A percentile compares a stretch with the other conserved stretches of the same genome.
Evolutionary conservation across 2,329 filamentous ascomycete genomes (phyloP).

Genomic region (Ophiognomonia clavigignenti-juglandacearum): DNA sequence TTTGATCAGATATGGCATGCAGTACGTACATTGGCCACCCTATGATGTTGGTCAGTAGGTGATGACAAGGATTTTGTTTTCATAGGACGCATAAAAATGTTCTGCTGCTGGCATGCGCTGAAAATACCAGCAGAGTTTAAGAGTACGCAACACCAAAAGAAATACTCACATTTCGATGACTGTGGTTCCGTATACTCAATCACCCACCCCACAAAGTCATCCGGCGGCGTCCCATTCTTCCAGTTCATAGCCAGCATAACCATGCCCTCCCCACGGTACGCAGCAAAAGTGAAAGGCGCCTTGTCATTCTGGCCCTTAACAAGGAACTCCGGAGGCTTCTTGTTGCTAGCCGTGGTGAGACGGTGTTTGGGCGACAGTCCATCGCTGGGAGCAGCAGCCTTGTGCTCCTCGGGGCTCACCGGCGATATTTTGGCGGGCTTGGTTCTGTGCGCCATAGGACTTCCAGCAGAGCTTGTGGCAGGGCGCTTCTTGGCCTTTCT

Average conservation of each 20-base stretch:
- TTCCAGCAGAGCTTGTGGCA: conserved; percentile 10
- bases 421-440: conserved; percentile 7
- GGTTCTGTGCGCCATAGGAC: conserved; percentile 7
- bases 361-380: conserved; percentile 6
- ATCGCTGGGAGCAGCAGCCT: too few species aligned
- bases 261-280: conserved; percentile 19
- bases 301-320: conserved; percentile 16
- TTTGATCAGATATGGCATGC: too few species aligned
- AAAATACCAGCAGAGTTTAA: too few species aligned
- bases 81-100: too few species aligned
- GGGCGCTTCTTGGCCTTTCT: conserved; percentile 10
- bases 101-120: too few species aligned
- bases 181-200: conserved; percentile 19
- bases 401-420: conserved; percentile 5
- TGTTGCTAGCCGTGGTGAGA: conserved; percentile 16
- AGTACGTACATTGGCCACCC: too few species aligned
- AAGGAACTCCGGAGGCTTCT: conserved; percentile 16
- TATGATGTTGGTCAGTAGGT: too few species aligned
- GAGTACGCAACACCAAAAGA: neutral
- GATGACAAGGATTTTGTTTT: too few species aligned
- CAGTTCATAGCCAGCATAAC: conserved; percentile 20
- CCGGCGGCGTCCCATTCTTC: conserved; percentile 16
- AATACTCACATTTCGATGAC: conserved; percentile 9
- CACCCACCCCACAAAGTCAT: conserved; percentile 19
- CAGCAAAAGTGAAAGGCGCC: conserved; percentile 18